Base-by-base conservation (phyloP, 192 early-diverging fungal species). In the Backusella luteola region DNA sequence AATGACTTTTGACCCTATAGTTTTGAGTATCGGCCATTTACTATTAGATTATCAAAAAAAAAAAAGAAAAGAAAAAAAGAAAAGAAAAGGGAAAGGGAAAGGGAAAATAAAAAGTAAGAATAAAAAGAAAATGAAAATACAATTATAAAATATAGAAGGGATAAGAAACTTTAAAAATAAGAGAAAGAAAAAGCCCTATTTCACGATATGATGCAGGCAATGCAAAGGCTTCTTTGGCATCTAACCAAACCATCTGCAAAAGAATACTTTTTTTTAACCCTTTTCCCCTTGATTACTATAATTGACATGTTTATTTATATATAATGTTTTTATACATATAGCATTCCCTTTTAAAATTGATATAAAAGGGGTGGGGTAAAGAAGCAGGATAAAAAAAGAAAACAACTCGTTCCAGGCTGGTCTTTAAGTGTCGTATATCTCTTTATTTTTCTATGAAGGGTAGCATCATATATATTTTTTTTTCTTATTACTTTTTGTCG, bases 201-300 rank as follows among this genome's bases (percentile, higher is more conserved):
- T 63, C 26, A 63, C 56, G 56, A 63, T 63, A 63, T 63, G 9
- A 63, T 63, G 56, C 56, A 63, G 23, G 56, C 56, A 1, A 68
- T 68, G 35, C 67, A 34, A 68, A 68, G 21, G 15, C 29, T 68
- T 68, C 67, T 35, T 35, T 68, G 67, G 67, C 67, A 68, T 68
- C 67, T 68, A 68, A 68, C 67, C 35, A 68, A 68, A 68, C 67
- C 35, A 68, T 34, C 29, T 68, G 67, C 67, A 68, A 68, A 68
- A 68, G 67, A 19, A 68, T 8, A 35, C 14, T 3, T 68, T 36
- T 34, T 36, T 19, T 66, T 66, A 29, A 15, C 19, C 17, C 19
- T 15, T n/a, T 34, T 19, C 67, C 67, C 67, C 35, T 68, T 23
- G 56, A 63, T 63, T 63, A 5, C 56, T 63, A 63, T 29, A 63